Evolutionary conservation across 805 yeast genomes (phyloP).

Genomic region (Wickerhamia fluorescens): DNA sequence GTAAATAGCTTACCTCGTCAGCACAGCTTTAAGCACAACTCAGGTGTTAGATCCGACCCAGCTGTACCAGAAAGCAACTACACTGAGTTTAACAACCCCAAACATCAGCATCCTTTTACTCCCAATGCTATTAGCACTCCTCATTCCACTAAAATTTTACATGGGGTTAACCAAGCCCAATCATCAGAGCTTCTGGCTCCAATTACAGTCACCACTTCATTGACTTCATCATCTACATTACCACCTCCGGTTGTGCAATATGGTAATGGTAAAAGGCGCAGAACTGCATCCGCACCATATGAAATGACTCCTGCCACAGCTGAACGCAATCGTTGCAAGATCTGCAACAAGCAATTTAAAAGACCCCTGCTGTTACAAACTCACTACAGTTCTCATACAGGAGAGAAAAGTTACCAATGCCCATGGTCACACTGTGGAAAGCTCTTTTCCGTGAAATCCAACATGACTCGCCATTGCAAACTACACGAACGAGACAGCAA

Average conservation of each 20-base stretch:
- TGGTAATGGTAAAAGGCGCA: slow-evolving; percentile 3
- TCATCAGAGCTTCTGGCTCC: no score
- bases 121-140: no score
- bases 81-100: no score
- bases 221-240: slow-evolving; percentile 5
- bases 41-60: no score
- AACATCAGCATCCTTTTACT: no score
- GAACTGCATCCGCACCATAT: slow-evolving; percentile 2
- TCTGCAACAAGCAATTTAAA: slow-evolving; percentile 71
- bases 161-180: no score
- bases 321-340: slow-evolving; percentile 39
- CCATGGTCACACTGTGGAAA: slow-evolving; percentile 60
- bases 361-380: slow-evolving; percentile 79
- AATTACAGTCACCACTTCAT: slow-evolving; percentile 1
- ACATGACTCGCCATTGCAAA: slow-evolving; percentile 72
- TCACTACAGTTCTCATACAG: slow-evolving; percentile 65
- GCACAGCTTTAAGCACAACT: no score
- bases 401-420: slow-evolving; percentile 29
- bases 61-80: no score
- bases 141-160: no score
- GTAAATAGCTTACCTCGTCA: no score
- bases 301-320: slow-evolving; percentile 41
- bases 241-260: no score
- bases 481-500: slow-evolving; percentile 47
- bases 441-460: slow-evolving; percentile 68